Conservation (phyloP, 2,329 filamentous ascomycete genomes). For the Exophiala bonariae region DNA sequence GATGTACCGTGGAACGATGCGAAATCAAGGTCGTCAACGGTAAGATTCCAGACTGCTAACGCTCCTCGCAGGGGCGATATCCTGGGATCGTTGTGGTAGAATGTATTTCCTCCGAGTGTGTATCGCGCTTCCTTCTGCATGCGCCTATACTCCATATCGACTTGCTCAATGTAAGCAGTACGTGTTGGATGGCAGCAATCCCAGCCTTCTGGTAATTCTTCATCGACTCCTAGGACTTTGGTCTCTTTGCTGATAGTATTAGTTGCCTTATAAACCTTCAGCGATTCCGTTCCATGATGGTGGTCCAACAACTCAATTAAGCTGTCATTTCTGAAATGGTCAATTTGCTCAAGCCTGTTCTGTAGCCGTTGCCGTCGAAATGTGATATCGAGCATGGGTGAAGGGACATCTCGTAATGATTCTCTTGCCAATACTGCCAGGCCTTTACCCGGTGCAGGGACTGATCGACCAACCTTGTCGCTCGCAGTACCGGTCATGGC, state of each 20-base stretch:
- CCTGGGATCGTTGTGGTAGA: constrained; percentile 93
- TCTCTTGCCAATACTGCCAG: constrained; percentile 96
- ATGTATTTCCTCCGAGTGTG: constrained; percentile 94
- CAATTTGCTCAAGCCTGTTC: too few relatives aligned
- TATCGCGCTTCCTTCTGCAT: constrained; percentile 89
- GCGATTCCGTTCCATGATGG: too few relatives aligned
- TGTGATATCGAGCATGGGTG: constrained; percentile 93
- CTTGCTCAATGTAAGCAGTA: constrained; percentile 78
- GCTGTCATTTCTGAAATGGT: constrained; percentile 87
- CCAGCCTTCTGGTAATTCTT: constrained; percentile 96
- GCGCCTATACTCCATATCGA: constrained; percentile 85
- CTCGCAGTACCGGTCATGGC: constrained; percentile 94
- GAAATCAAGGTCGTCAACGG: constrained; percentile 90
- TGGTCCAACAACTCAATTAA: too few relatives aligned
- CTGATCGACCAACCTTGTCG: constrained; percentile 97
- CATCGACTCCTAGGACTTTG: too few relatives aligned
- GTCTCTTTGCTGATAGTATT: too few relatives aligned
- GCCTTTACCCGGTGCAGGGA: constrained; percentile 94
- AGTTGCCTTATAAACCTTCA: too few relatives aligned
- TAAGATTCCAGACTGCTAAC: constrained; percentile 95
- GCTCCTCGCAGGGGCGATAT: constrained; percentile 96
- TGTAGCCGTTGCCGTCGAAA: constrained; percentile 93
- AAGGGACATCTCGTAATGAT: constrained; percentile 88
- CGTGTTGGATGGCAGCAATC: constrained; percentile 85
- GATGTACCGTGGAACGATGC: constrained; percentile 99